Conservation (phyloP, 306 rosid genomes). For the Cucurbita moschata region DNA sequence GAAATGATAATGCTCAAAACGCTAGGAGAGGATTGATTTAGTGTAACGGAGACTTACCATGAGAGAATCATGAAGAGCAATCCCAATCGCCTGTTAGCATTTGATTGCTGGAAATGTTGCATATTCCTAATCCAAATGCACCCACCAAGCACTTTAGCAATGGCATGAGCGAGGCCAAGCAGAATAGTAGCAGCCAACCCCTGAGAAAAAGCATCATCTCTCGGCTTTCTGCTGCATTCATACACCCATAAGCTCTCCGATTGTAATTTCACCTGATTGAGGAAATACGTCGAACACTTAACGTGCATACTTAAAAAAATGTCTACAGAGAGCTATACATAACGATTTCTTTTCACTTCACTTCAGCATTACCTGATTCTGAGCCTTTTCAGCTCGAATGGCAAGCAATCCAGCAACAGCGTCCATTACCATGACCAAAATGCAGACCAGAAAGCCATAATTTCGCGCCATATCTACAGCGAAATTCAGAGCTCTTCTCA, state of each 20-base stretch:
- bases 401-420: slow-evolving; percentile 62
- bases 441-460: slow-evolving; percentile 40
- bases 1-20: background rate
- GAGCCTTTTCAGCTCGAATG: slow-evolving; percentile 61
- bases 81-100: slow-evolving; percentile 45
- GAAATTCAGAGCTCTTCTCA: background rate
- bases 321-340: background rate
- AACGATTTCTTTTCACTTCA: background rate
- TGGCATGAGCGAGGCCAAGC: slow-evolving; percentile 35
- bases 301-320: background rate
- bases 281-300: background rate
- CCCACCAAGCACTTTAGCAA: slow-evolving; percentile 55
- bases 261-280: slow-evolving; percentile 30
- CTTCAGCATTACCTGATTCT: slow-evolving; percentile 49
- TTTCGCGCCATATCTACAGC: slow-evolving; percentile 33
- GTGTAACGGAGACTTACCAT: slow-evolving; percentile 28
- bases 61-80: slow-evolving; percentile 39
- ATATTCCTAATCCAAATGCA: slow-evolving; percentile 47
- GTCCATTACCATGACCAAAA: slow-evolving; percentile 45
- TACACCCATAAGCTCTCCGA: slow-evolving; percentile 24
- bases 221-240: slow-evolving; percentile 57
- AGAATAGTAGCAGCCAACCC: slow-evolving; percentile 60
- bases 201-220: slow-evolving; percentile 47
- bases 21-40: background rate
- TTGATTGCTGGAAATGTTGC: slow-evolving; percentile 14